These are phyloP conservation scores for Elaeagnus macrophylla DNA, from an alignment of 306 rosid genomes.

Conservation along the genomic window DNA sequence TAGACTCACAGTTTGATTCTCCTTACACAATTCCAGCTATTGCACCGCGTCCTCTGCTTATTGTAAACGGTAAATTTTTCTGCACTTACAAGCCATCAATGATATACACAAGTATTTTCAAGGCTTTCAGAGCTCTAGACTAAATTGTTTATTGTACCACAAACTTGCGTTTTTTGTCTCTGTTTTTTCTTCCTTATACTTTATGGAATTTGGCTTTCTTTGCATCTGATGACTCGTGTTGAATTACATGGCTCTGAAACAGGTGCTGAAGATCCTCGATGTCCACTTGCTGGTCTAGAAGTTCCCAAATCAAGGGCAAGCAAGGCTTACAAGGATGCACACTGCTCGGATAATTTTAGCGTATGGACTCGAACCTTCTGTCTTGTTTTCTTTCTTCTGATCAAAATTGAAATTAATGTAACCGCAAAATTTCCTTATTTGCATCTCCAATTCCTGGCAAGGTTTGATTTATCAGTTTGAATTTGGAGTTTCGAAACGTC, in stretches of 20 bases:
- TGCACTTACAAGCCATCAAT: background rate
- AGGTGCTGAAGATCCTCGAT: slow-evolving; percentile 86
- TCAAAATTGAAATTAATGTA: too few relatives aligned
- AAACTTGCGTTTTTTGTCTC: background rate
- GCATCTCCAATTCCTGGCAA: slow-evolving; percentile 13
- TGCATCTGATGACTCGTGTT: too few relatives aligned
- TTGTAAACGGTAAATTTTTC: slow-evolving; percentile 50
- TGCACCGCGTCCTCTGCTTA: slow-evolving; percentile 78
- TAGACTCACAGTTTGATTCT: slow-evolving; percentile 65
- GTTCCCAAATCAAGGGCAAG: slow-evolving; percentile 26
- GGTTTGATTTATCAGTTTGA: background rate
- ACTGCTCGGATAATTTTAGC: slow-evolving; percentile 44
- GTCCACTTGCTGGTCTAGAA: slow-evolving; percentile 58
- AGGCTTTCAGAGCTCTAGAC: too few relatives aligned
- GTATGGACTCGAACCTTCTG: slow-evolving; percentile 26
- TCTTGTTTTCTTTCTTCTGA: too few relatives aligned
- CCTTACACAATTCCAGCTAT: slow-evolving; percentile 56
- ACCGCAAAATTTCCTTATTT: too few relatives aligned
- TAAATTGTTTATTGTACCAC: too few relatives aligned
- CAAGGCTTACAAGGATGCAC: slow-evolving; percentile 33
- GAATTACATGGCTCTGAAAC: slow-evolving; percentile 13
- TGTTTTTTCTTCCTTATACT: background rate
- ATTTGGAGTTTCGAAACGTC: slow-evolving; percentile 5
- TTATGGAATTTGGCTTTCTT: slow-evolving; percentile 5
- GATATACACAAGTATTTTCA: too few relatives aligned